Percentiles rank a stretch among this genome's conserved stretches.
These are phyloP conservation scores for Ustilago trichophora DNA, from an alignment of 1,284 basidiomycete species.

Conservation along the genomic window DNA sequence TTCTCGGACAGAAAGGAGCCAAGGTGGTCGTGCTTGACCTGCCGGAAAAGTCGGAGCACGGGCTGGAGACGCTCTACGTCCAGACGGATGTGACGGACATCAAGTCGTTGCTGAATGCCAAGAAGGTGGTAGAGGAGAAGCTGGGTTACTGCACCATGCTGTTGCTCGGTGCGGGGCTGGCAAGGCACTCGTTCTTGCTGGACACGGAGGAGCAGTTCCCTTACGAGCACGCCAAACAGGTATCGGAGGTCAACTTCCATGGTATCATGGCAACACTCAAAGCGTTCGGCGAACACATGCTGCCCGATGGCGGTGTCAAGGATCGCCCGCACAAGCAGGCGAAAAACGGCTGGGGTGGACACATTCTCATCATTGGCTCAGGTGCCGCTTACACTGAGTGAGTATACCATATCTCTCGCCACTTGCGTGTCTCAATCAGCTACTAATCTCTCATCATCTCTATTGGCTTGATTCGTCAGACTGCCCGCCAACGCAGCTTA, in stretches of 20 bases:
- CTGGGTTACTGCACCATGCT: constrained; percentile 51
- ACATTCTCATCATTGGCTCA: constrained; percentile 52
- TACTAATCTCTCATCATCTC: no score
- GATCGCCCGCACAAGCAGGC: constrained; percentile 38
- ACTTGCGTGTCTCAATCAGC: no score
- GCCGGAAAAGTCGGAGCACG: constrained; percentile 43
- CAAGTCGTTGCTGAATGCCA: constrained; percentile 41
- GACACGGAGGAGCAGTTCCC: constrained; percentile 51
- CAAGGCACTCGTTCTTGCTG: constrained; percentile 46
- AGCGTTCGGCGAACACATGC: constrained; percentile 55
- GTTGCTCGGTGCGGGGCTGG: constrained; percentile 46
- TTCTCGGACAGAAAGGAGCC: constrained; percentile 42
- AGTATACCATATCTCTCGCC: no score
- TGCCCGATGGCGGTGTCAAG: constrained; percentile 42
- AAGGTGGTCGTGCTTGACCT: constrained; percentile 50
- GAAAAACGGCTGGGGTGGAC: constrained; percentile 51
- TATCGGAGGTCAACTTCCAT: constrained; percentile 51
- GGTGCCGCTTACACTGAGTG: constrained; percentile 49
- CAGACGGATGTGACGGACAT: constrained; percentile 51
- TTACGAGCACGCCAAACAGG: constrained; percentile 27
- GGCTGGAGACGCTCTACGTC: constrained; percentile 44
- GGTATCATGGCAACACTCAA: constrained; percentile 47
- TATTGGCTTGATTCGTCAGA: no score
- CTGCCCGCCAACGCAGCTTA: constrained; percentile 49
- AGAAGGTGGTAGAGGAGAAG: constrained; percentile 36